Base-by-base conservation (phyloP, 352 stramenopile genomes). In the Phytophthora idaei region DNA sequence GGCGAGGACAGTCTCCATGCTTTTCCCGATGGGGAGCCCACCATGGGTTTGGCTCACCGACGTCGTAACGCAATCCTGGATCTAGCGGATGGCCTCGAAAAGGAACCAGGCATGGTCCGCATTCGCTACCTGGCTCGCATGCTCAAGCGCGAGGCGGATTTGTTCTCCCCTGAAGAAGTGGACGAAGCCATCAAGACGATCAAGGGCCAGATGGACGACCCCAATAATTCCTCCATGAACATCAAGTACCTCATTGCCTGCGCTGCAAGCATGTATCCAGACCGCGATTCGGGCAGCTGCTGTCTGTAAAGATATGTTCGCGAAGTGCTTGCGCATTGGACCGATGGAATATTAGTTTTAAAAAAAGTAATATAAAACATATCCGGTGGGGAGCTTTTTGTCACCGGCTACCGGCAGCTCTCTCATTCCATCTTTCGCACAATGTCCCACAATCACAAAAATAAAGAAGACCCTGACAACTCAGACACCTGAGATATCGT, bases 121-220 rank as follows among this genome's bases (percentile, higher is more conserved):
- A 74, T 71, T 34, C 74, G 73, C 6, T 91, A 90, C 68, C 83
- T 93, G 58, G 71, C 62, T 42, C 82, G 82, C 1, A 78, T 78
- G 67, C 75, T 93, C 31, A 88, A 87, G 36, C 61, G 62, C 9
- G 85, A 93, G 60, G 69, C 75, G 1, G 81, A 90, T 15, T 57
- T 93, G 7, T 93, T 91, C 65, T 69, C 76, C 0, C 53, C 69
- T 0, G 65, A 83, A 39, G 81, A 91, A 67, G 81, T 93, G 14
- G 76, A 89, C 31, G 78, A 81, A 56, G 76, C 72, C 4, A 83
- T 91, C 32, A 68, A 71, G 12, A 69, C 78, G 0, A 70, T 81
- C 32, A 82, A 79, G 29, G 31, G 59, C 4, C 48, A 77, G 28
- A 76, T 80, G 50, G 45, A 68, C 15, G 76, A 85, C 37, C 61